These are phyloP conservation scores for Boeremia exigua DNA, from an alignment of 2,329 filamentous ascomycete species.

Conservation along the genomic window DNA sequence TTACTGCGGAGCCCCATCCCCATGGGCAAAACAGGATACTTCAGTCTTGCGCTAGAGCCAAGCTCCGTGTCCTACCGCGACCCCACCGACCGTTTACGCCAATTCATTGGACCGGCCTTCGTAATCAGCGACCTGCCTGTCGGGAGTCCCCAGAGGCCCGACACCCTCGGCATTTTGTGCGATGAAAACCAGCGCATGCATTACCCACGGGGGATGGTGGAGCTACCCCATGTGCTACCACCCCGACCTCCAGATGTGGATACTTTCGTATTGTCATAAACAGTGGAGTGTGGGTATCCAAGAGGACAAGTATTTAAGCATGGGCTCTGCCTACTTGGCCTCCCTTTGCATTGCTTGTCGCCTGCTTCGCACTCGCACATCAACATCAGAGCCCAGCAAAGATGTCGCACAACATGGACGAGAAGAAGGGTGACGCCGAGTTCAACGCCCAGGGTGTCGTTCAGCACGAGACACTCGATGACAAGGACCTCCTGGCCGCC, in stretches of 20 bases:
- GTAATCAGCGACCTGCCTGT: conserved; percentile 4
- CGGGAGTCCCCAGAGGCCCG: conserved; percentile 12
- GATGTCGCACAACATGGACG: conserved; percentile 17
- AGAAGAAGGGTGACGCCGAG: conserved; percentile 13
- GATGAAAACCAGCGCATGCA: conserved; percentile 2
- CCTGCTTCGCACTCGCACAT: conserved; percentile 15
- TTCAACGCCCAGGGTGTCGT: conserved; percentile 17
- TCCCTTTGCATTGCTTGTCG: conserved; percentile 17
- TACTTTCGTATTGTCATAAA: neutral
- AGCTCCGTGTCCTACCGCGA: neutral
- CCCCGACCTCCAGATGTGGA: conserved; percentile 6
- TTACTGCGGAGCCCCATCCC: conserved; percentile 31
- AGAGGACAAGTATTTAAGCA: conserved; percentile 18
- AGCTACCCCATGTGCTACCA: conserved; percentile 8
- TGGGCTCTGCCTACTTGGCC: conserved; percentile 7
- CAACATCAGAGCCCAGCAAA: conserved; percentile 5
- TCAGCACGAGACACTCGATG: conserved; percentile 26
- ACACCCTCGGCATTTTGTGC: conserved; percentile 3
- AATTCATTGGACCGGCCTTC: conserved; percentile 7
- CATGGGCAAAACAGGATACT: conserved; percentile 19
- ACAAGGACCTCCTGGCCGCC: conserved; percentile 32
- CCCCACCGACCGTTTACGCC: conserved; percentile 3
- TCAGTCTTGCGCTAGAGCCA: conserved; percentile 13
- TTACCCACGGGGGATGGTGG: conserved; percentile 10
- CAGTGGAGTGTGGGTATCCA: neutral